Conservation (phyloP, 768 basidiomycete species). For the Tephrocybe sp. region DNA sequence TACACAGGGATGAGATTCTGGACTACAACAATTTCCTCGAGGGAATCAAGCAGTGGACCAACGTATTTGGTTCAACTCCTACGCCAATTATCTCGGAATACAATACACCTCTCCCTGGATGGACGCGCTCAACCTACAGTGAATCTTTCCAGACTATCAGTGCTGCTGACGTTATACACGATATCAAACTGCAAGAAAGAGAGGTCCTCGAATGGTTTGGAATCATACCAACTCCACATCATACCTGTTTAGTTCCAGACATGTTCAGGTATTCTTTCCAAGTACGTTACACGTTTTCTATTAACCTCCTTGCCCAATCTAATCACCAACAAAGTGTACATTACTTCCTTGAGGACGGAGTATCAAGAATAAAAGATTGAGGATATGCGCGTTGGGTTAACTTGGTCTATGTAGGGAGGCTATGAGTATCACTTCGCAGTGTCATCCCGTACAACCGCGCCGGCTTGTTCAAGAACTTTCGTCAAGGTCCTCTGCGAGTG, state of each 20-base stretch:
- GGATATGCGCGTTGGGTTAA: no score
- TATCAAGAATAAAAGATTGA: no score
- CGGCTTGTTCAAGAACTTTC: constrained; percentile 46
- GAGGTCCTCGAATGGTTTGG: constrained; percentile 47
- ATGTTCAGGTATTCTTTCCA: neutral
- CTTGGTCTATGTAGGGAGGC: no score
- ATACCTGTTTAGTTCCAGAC: neutral
- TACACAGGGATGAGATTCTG: constrained; percentile 46
- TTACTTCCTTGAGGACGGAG: neutral
- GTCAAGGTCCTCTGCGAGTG: constrained; percentile 49
- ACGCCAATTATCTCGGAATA: constrained; percentile 37
- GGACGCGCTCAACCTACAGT: constrained; percentile 47
- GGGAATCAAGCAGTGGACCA: constrained; percentile 57
- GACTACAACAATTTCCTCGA: constrained; percentile 49
- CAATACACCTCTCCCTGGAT: constrained; percentile 44
- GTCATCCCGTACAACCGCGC: constrained; percentile 35
- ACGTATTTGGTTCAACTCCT: constrained; percentile 44
- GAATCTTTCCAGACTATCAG: constrained; percentile 44
- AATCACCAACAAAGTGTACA: neutral
- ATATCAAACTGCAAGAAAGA: constrained; percentile 44
- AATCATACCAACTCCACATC: constrained; percentile 21
- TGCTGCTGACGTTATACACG: constrained; percentile 46
- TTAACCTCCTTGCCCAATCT: no score
- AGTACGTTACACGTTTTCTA: neutral
- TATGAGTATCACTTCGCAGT: constrained; percentile 15